phyloP scores from a whole-genome alignment of 2,329 filamentous ascomycete species.

The Colletotrichum salicis region DNA sequence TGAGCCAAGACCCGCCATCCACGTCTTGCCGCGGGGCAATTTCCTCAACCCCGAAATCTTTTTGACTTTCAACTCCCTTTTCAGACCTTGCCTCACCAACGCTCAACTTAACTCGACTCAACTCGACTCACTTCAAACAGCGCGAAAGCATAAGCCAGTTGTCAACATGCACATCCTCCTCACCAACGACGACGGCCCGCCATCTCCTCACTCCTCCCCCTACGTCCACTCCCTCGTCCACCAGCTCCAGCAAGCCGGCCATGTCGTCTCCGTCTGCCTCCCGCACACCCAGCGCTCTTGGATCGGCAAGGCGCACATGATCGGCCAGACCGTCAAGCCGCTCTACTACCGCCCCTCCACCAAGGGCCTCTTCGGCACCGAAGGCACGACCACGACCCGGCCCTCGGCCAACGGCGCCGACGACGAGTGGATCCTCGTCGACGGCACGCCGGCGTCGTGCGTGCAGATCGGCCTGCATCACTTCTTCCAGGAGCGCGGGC shows the following conservation, averaged over 20 bases:
- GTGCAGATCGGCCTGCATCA: slow-evolving; percentile 86
- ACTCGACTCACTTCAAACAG: neutral
- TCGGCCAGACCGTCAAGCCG: slow-evolving; percentile 87
- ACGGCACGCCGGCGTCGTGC: slow-evolving; percentile 83
- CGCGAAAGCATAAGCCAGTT: neutral
- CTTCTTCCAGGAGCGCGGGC: slow-evolving; percentile 77
- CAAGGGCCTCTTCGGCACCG: slow-evolving; percentile 53
- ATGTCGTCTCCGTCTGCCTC: slow-evolving; percentile 90
- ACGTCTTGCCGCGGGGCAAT: slow-evolving; percentile 7
- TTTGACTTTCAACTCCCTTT: neutral
- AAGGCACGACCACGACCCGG: slow-evolving; percentile 72
- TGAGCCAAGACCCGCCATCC: slow-evolving; percentile 2
- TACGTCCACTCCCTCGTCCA: slow-evolving; percentile 81
- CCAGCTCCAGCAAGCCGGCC: slow-evolving; percentile 78
- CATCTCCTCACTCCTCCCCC: slow-evolving; percentile 80
- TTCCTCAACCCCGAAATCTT: slow-evolving; percentile 4
- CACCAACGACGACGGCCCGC: slow-evolving; percentile 85
- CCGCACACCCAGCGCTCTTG: slow-evolving; percentile 93
- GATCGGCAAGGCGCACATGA: slow-evolving; percentile 98
- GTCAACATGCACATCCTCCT: slow-evolving; percentile 70
- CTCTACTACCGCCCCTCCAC: slow-evolving; percentile 79
- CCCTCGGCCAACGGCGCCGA: slow-evolving; percentile 61
- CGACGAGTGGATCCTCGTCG: slow-evolving; percentile 84
- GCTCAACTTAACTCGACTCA: neutral
- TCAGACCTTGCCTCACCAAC: neutral